These are phyloP conservation scores for Leptographium radiaticola DNA, from an alignment of 2,329 filamentous ascomycete species.

Conservation along the genomic window DNA sequence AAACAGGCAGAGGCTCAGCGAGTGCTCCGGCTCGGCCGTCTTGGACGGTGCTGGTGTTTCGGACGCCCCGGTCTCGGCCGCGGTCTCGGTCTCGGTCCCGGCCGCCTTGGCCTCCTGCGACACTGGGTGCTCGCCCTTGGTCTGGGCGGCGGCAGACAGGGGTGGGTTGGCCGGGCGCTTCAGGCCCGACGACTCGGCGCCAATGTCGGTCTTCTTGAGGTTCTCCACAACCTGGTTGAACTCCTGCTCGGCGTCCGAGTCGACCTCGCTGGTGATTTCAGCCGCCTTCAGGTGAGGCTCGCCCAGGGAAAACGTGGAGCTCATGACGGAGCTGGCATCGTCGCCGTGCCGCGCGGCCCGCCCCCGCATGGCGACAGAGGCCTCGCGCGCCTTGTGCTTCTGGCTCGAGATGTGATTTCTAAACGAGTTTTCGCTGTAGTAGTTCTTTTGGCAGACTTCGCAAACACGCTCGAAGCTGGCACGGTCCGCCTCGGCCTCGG, in stretches of 20 bases:
- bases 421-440: conserved; percentile 93
- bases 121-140: conserved; percentile 33
- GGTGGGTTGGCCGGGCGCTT: conserved; percentile 41
- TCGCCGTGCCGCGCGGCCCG: conserved; percentile 37
- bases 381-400: conserved; percentile 67
- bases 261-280: conserved; percentile 28
- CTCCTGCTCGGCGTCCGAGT: conserved; percentile 59
- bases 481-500: conserved; percentile 73
- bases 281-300: conserved; percentile 49
- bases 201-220: conserved; percentile 50
- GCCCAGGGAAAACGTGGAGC: conserved; percentile 82
- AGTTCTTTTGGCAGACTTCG: conserved; percentile 74
- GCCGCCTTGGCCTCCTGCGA: conserved; percentile 14
- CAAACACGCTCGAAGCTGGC: conserved; percentile 81
- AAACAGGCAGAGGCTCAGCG: conserved; percentile 62
- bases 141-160: conserved; percentile 24
- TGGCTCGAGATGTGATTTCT: conserved; percentile 83
- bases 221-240: conserved; percentile 66
- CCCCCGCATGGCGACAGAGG: conserved; percentile 26
- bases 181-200: conserved; percentile 33
- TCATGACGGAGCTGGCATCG: conserved; percentile 70
- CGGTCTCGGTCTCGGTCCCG: conserved; percentile 7
- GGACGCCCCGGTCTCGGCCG: conserved; percentile 11
- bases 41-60: conserved; percentile 15
- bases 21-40: conserved; percentile 22